Percentiles rank a stretch among this genome's conserved stretches.
Conservation (phyloP, 2,329 filamentous ascomycete species). For the Akanthomyces uredinophilus region DNA sequence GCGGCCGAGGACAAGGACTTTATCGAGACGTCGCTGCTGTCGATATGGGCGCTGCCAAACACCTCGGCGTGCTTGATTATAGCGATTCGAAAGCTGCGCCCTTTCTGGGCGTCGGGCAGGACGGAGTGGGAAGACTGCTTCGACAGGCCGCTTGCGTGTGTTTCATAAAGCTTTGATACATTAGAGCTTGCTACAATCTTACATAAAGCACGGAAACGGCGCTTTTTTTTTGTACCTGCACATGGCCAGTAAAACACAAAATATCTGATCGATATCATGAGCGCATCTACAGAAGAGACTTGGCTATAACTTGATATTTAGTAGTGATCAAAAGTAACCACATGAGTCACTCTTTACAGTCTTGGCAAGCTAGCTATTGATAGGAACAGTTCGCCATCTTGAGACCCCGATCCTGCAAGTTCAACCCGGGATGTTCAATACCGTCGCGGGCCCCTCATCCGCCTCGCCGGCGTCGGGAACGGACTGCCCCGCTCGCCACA, state of each 20-base stretch:
- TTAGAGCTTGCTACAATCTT: no score
- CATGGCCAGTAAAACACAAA: no score
- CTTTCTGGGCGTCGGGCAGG: not conserved
- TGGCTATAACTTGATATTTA: no score
- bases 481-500: not conserved
- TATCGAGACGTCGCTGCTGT: not conserved
- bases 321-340: no score
- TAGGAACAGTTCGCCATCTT: no score
- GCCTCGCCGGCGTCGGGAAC: not conserved
- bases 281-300: no score
- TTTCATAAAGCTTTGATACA: not conserved
- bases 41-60: not conserved
- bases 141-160: not conserved
- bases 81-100: not conserved
- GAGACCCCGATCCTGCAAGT: no score
- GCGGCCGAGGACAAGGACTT: not conserved
- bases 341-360: no score
- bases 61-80: not conserved
- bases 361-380: no score
- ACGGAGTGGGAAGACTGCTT: constrained; percentile 8
- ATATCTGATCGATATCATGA: no score
- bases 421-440: no score
- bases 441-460: not conserved
- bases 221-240: no score
- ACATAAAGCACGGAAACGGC: not conserved